Percentiles rank a stretch among this genome's conserved stretches.
Evolutionary conservation across 2,329 filamentous ascomycete species (phyloP).

Genomic region (Pseudogymnoascus sp.): DNA sequence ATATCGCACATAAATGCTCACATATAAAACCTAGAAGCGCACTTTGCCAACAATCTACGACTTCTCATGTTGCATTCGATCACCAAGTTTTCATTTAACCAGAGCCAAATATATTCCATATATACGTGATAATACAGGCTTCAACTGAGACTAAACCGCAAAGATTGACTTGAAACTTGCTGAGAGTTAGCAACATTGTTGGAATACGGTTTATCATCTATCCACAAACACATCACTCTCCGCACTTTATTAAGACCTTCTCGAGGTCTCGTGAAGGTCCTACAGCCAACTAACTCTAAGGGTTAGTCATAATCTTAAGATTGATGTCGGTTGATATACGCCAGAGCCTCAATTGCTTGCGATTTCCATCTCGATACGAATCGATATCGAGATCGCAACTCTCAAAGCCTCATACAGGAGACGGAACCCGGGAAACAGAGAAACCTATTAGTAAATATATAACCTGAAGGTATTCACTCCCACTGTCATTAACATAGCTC

Average conservation of each 20-base stretch:
- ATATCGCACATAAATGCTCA: neutral
- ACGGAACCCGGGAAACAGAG: constrained; percentile 31
- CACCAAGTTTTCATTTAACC: no score
- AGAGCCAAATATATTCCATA: neutral
- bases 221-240: neutral
- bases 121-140: neutral
- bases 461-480: neutral
- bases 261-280: neutral
- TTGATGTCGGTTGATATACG: constrained; percentile 56
- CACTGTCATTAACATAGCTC: constrained; percentile 11
- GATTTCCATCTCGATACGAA: constrained; percentile 48
- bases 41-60: neutral
- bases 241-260: neutral
- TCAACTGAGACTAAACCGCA: neutral
- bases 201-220: neutral
- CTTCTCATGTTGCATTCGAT: neutral
- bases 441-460: constrained; percentile 24
- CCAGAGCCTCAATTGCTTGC: constrained; percentile 45
- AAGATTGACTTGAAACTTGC: neutral
- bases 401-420: constrained; percentile 48
- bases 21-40: neutral
- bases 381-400: constrained; percentile 50
- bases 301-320: constrained; percentile 18
- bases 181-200: neutral
- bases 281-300: neutral